Evolutionary conservation across 2,329 filamentous ascomycete species (phyloP).

Genomic region (Magnaporthales sp.): DNA sequence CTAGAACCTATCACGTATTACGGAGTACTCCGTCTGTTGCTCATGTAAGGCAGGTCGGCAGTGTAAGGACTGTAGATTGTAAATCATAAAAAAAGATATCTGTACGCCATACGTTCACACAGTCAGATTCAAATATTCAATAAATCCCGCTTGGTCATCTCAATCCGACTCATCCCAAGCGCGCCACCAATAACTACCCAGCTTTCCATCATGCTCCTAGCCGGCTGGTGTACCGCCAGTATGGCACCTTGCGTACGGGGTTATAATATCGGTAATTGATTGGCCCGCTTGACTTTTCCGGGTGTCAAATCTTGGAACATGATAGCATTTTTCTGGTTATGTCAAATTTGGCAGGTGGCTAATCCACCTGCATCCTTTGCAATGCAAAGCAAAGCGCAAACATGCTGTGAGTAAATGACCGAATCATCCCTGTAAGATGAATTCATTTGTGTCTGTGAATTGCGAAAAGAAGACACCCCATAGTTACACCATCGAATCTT

Average conservation of each 20-base stretch:
- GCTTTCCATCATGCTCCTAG: background rate
- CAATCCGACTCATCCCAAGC: background rate
- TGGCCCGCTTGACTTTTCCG: background rate
- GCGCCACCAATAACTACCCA: background rate
- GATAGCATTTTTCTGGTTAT: background rate
- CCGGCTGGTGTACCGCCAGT: background rate
- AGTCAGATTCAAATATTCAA: background rate
- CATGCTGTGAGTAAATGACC: background rate
- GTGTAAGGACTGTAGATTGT: too few relatives aligned
- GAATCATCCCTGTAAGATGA: background rate
- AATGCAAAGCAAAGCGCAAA: background rate
- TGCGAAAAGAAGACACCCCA: background rate
- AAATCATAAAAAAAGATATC: too few relatives aligned
- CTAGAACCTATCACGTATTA: background rate
- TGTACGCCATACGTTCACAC: background rate
- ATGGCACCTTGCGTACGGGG: background rate
- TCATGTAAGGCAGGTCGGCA: too few relatives aligned
- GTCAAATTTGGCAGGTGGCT: background rate
- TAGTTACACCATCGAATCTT: background rate
- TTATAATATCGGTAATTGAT: background rate
- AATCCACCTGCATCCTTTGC: background rate
- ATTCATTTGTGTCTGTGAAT: background rate
- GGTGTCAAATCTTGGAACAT: background rate
- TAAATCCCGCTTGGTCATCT: background rate
- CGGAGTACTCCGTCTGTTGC: background rate